Evolutionary conservation across 345 rosid species (phyloP).

Genomic region (Carallia pectinifolia): DNA sequence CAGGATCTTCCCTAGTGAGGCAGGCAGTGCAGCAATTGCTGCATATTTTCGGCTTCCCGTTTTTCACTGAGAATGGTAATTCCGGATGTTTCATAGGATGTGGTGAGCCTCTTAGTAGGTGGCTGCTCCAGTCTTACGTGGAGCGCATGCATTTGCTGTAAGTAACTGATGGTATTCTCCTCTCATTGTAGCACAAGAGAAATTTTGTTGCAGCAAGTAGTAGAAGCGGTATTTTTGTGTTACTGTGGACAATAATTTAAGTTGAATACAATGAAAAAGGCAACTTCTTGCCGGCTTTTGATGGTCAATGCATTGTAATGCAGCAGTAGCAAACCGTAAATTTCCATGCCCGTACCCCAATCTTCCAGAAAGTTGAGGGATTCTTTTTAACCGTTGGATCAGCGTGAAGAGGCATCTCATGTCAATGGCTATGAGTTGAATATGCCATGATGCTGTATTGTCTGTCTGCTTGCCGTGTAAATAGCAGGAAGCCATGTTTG

Average conservation of each 20-base stretch:
- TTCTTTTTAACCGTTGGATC: no score
- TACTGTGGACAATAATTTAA: not conserved
- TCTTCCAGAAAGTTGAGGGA: not conserved
- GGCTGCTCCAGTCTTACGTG: slow-evolving; percentile 78
- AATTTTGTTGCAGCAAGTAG: slow-evolving; percentile 32
- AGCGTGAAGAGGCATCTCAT: no score
- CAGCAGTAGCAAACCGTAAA: no score
- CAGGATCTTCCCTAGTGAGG: slow-evolving; percentile 80
- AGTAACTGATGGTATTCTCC: slow-evolving; percentile 7
- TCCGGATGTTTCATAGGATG: slow-evolving; percentile 86
- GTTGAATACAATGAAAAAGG: not conserved
- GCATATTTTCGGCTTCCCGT: slow-evolving; percentile 71
- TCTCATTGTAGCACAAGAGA: slow-evolving; percentile 1
- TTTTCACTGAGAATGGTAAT: slow-evolving; percentile 72
- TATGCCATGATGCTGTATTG: no score
- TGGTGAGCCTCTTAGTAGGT: slow-evolving; percentile 72
- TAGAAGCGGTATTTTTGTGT: slow-evolving; percentile 10
- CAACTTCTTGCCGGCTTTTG: not conserved
- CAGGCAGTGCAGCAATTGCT: slow-evolving; percentile 79
- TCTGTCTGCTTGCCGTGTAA: no score
- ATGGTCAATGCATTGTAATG: not conserved
- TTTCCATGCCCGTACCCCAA: no score
- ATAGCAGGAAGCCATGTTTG: no score
- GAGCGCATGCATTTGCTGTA: slow-evolving; percentile 90
- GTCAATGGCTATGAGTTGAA: no score